Evolutionary conservation across 805 yeast species (phyloP).

Genomic region (Spathaspora arborariae): DNA sequence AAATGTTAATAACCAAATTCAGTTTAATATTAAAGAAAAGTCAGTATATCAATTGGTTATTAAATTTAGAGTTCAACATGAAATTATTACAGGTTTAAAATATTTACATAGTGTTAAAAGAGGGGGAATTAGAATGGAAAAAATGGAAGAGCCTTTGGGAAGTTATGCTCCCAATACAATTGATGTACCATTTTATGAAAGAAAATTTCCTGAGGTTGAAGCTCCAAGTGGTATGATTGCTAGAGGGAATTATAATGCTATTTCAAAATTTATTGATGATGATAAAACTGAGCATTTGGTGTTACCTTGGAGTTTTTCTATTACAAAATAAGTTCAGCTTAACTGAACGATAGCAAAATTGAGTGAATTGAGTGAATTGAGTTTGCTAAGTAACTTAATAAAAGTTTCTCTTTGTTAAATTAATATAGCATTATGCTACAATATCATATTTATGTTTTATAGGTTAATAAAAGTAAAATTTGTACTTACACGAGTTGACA

Average conservation of each 20-base stretch:
- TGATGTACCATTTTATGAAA: constrained; percentile 72
- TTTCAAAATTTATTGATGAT: constrained; percentile 81
- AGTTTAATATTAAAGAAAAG: constrained; percentile 76
- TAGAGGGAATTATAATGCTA: constrained; percentile 79
- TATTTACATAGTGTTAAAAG: constrained; percentile 83
- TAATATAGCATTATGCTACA: too few species aligned
- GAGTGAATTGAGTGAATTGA: too few species aligned
- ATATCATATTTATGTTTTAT: too few species aligned
- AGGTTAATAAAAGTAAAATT: too few species aligned
- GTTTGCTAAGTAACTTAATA: too few species aligned
- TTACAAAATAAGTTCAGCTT: constrained; percentile 68
- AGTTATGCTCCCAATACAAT: constrained; percentile 85
- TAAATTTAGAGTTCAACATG: constrained; percentile 82
- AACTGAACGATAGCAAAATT: too few species aligned
- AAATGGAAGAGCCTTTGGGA: constrained; percentile 83
- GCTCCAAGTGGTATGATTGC: constrained; percentile 91
- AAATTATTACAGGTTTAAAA: constrained; percentile 84
- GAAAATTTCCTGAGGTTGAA: constrained; percentile 57
- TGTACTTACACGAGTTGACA: too few species aligned
- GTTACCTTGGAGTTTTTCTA: constrained; percentile 83
- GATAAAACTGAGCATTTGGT: constrained; percentile 71
- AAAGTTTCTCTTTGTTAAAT: too few species aligned
- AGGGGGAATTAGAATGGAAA: constrained; percentile 84
- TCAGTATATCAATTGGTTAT: constrained; percentile 68
- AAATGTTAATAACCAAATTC: constrained; percentile 52